Conservation (phyloP, 148 eudicot genomes). For the Fallopia convolvulus region DNA sequence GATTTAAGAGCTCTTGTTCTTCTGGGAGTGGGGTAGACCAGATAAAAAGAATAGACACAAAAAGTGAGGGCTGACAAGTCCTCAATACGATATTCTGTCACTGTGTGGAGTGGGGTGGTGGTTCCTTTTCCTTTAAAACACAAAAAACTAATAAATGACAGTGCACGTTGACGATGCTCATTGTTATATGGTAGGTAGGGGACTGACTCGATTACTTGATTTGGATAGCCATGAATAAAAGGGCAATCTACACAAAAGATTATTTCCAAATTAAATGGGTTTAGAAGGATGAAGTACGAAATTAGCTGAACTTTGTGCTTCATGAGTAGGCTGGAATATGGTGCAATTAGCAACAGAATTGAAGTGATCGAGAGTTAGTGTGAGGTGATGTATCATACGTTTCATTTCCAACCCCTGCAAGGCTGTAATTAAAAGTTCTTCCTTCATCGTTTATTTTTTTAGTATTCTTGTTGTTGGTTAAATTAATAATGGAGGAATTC, state of each 20-base stretch:
- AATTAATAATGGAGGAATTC: background rate
- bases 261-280: too few species aligned
- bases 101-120: background rate
- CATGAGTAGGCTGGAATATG: too few species aligned
- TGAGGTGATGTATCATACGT: too few species aligned
- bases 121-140: background rate
- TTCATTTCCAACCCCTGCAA: background rate
- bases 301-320: too few species aligned
- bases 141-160: background rate
- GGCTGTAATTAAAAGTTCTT: background rate
- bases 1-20: background rate
- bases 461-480: background rate
- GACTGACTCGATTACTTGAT: background rate
- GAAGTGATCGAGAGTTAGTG: too few species aligned
- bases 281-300: too few species aligned
- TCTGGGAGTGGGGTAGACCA: background rate
- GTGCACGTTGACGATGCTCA: background rate
- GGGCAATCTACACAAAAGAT: background rate
- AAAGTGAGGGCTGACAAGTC: conserved; percentile 1
- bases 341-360: too few species aligned
- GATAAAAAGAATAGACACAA: too few species aligned
- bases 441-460: background rate
- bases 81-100: background rate
- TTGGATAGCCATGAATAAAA: background rate
- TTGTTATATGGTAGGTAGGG: background rate